Evolutionary conservation across 345 rosid species (phyloP).

Genomic region (Capsella bursapastoris): DNA sequence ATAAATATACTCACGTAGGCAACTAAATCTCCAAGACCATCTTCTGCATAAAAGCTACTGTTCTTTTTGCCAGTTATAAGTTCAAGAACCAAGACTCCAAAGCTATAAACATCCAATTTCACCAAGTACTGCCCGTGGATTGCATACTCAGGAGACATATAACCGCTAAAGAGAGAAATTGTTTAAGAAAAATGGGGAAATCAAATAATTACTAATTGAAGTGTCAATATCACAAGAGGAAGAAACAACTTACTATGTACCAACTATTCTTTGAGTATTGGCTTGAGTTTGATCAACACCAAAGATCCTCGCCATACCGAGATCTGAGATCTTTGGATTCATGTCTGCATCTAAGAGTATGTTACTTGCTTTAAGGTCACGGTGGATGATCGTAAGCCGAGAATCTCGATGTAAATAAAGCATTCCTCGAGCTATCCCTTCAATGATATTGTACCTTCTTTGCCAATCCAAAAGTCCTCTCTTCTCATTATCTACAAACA

Average conservation of each 20-base stretch:
- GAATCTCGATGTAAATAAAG: conserved; percentile 66
- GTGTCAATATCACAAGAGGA: neutral
- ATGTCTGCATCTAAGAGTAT: conserved; percentile 47
- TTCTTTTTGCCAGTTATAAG: conserved; percentile 46
- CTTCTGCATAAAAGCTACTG: conserved; percentile 38
- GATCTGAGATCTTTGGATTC: conserved; percentile 54
- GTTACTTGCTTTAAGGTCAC: conserved; percentile 60
- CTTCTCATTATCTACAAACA: conserved; percentile 44
- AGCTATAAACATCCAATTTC: conserved; percentile 51
- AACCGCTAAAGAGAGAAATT: conserved; percentile 41
- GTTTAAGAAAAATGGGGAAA: neutral
- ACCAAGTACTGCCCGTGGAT: conserved; percentile 47
- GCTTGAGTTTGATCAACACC: conserved; percentile 49
- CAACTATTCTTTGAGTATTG: conserved; percentile 44
- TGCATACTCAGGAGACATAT: conserved; percentile 56
- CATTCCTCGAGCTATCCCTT: conserved; percentile 60
- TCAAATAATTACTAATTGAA: neutral
- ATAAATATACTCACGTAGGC: conserved; percentile 44
- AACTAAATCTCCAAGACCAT: conserved; percentile 39
- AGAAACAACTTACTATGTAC: conserved; percentile 49
- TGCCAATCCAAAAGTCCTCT: conserved; percentile 52
- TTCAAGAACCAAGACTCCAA: conserved; percentile 50
- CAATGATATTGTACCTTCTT: conserved; percentile 54
- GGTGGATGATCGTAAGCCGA: conserved; percentile 54
- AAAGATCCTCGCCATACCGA: conserved; percentile 54